A percentile compares a stretch with the other conserved stretches of the same genome.
phyloP scores from a whole-genome alignment of 768 basidiomycete genomes.

The Pisolithus orientalis region DNA sequence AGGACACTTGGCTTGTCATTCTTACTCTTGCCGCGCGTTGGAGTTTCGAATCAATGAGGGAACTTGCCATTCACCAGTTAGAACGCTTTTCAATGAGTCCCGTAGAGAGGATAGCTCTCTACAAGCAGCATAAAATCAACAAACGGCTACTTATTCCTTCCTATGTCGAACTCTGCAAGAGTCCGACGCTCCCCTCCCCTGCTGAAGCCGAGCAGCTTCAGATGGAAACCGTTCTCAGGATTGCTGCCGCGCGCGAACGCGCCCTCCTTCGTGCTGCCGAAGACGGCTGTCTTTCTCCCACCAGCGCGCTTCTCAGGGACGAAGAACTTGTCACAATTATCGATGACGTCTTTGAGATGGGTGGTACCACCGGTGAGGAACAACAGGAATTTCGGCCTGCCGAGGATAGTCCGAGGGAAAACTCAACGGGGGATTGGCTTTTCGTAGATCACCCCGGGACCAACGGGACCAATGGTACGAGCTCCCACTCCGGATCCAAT shows the following conservation, averaged over 20 bases:
- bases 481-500: background rate
- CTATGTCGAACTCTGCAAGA: conserved; percentile 47
- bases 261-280: conserved; percentile 29
- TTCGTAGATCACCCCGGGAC: background rate
- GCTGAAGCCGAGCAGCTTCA: conserved; percentile 55
- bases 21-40: conserved; percentile 49
- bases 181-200: conserved; percentile 43
- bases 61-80: conserved; percentile 49
- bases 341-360: conserved; percentile 27
- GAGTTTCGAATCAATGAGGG: conserved; percentile 45
- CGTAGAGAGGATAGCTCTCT: conserved; percentile 50
- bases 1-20: conserved; percentile 50
- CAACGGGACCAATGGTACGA: background rate
- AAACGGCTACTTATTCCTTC: conserved; percentile 41
- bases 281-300: conserved; percentile 23
- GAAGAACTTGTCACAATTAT: conserved; percentile 25
- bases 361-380: conserved; percentile 2
- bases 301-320: conserved; percentile 18
- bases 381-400: background rate
- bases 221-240: conserved; percentile 44
- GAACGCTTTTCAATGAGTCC: conserved; percentile 40
- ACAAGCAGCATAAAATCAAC: conserved; percentile 48
- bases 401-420: too few species aligned
- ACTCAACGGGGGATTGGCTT: background rate
- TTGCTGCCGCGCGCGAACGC: conserved; percentile 50